phyloP scores from a whole-genome alignment of 2,329 filamentous ascomycete genomes.

The Alternaria triticimaculans region DNA sequence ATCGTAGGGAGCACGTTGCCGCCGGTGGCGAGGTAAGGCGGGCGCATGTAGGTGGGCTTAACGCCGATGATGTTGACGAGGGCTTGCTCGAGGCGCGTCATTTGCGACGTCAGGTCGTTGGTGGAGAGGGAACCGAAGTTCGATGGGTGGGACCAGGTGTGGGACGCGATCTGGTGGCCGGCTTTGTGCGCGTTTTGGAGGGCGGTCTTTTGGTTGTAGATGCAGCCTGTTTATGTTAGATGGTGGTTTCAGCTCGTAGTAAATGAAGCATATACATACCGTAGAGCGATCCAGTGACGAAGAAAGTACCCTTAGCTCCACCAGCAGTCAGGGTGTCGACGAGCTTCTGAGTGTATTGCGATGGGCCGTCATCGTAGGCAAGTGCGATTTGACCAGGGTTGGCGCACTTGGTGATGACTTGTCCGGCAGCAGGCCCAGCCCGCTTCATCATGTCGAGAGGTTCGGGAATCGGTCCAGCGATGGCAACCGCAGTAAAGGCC shows the following conservation, averaged over 20 bases:
- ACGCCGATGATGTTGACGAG: conserved; percentile 47
- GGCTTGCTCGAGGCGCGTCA: conserved; percentile 43
- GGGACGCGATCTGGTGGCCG: conserved; percentile 47
- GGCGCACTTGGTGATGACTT: conserved; percentile 40
- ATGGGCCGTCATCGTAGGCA: conserved; percentile 47
- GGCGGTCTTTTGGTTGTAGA: conserved; percentile 42
- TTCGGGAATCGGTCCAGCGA: conserved; percentile 32
- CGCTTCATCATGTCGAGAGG: conserved; percentile 37
- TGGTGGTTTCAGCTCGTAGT: neutral
- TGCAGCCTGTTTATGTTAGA: conserved; percentile 24
- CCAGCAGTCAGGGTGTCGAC: conserved; percentile 39
- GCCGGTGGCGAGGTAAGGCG: conserved; percentile 45
- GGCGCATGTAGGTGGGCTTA: conserved; percentile 48
- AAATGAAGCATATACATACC: conserved; percentile 7
- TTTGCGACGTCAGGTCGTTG: conserved; percentile 39
- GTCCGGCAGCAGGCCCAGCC: conserved; percentile 36
- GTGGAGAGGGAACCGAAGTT: conserved; percentile 43
- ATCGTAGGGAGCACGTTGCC: conserved; percentile 41
- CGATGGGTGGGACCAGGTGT: conserved; percentile 44
- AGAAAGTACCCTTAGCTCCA: conserved; percentile 46
- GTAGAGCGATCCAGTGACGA: conserved; percentile 41
- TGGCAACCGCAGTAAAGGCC: conserved; percentile 25
- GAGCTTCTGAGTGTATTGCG: conserved; percentile 44
- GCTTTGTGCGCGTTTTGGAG: conserved; percentile 41
- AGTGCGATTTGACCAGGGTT: conserved; percentile 40